Percentiles rank a stretch among this genome's conserved stretches.
Evolutionary conservation across 1,284 basidiomycete species (phyloP).

Genomic region (Sporisorium scitamineum): DNA sequence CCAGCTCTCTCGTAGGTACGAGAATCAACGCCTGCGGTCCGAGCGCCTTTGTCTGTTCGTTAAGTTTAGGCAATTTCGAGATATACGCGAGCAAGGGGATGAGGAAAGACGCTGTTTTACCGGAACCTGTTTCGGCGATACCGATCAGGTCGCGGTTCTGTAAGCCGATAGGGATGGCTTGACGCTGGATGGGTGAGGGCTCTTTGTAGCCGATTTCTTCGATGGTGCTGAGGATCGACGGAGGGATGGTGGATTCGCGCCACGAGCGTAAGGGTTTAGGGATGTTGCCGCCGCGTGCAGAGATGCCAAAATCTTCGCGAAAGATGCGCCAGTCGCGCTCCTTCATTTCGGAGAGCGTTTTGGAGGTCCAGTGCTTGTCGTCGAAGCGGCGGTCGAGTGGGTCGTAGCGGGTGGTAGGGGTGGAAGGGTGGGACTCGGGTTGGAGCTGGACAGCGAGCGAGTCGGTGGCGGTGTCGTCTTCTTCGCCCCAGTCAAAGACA

Average conservation of each 20-base stretch:
- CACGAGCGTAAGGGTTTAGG: constrained; percentile 92
- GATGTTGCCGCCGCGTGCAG: constrained; percentile 86
- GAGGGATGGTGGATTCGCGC: constrained; percentile 87
- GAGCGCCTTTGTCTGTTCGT: constrained; percentile 89
- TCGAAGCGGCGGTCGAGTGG: constrained; percentile 70
- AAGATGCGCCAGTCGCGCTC: constrained; percentile 99
- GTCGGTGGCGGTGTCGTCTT: constrained; percentile 62
- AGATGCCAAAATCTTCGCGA: constrained; percentile 96
- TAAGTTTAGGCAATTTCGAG: constrained; percentile 82
- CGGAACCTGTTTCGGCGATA: constrained; percentile 93
- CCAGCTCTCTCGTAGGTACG: constrained; percentile 95
- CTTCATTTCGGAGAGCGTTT: constrained; percentile 90
- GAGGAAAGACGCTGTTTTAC: constrained; percentile 99
- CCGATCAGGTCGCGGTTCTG: constrained; percentile 97
- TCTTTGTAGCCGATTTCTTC: constrained; percentile 95
- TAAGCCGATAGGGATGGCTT: constrained; percentile 96
- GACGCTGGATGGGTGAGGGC: constrained; percentile 94
- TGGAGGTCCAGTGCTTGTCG: constrained; percentile 96
- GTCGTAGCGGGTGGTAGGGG: constrained; percentile 10
- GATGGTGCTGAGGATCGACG: constrained; percentile 82
- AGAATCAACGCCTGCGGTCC: constrained; percentile 94
- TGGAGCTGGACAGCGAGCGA: constrained; percentile 30
- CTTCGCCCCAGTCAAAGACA: constrained; percentile 90
- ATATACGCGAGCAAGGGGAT: constrained; percentile 98
- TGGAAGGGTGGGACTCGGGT: not conserved